Base-by-base conservation (phyloP, 176 grass and related monocot genomes). In the Alopecurus myosuroides region DNA sequence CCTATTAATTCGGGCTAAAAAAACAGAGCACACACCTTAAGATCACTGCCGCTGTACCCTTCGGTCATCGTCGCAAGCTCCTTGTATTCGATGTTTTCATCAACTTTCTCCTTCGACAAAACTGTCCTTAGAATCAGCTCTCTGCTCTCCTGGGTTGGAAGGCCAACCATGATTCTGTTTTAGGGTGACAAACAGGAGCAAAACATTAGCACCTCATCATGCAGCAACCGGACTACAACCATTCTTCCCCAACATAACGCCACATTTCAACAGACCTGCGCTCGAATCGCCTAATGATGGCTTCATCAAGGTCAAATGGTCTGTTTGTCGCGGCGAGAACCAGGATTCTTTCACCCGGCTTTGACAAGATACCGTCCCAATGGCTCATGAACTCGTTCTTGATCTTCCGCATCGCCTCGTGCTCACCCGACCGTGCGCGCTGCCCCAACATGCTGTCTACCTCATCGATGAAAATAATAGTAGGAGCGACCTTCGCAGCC, bases 301-400 rank as follows among this genome's bases (percentile, higher is more conserved):
- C 97, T 94, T 99, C 94, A 63, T 99, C 97, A 4, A 99, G 97
- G 50, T 99, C 97, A n/a, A 99, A 99, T 1, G 97, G 97, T 49
- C 97, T 90, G 68, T 99, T 99, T 82, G 97, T 99, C 5, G 97
- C 97, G 0, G 97, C 97, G 61, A 99, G 97, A 82, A 99, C 97
- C n/a, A 99, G 94, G 33, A 99, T 92, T 48, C 88, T 93, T 87
- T 99, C 92, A 5, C 84, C 84, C 1, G 88, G 51, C 53, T 97
- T 99, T 22, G 91, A 94, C 60, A 99, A 81, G 58, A 99, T 84
- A 20, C 97, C 97, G 56, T 99, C 97, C 97, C 97, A 99, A 10
- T 94, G 97, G 17, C 85, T 94, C 97, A 99, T 99, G 82, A 99
- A 99, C 82, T 99, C 97, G 25, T 97, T 99, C 86, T 99, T 99